These are phyloP conservation scores for Symbiodinium pilosum DNA, from an alignment of 73 alveolate genomes.

Conservation along the genomic window DNA sequence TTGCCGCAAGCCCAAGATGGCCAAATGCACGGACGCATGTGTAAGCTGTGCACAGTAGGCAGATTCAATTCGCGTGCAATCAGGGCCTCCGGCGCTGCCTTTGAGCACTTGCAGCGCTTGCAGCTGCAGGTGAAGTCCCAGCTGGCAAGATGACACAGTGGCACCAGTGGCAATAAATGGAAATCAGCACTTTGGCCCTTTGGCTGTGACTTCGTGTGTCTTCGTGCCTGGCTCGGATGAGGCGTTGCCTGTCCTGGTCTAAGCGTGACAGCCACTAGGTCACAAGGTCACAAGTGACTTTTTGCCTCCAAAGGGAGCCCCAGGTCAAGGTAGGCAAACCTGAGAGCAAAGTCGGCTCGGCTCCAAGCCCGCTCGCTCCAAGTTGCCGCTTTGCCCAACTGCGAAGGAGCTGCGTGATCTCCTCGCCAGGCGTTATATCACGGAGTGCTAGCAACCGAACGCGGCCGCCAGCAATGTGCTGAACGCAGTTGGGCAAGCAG, in stretches of 20 bases:
- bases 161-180: too few species aligned
- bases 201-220: background rate
- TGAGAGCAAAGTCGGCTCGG: background rate
- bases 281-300: background rate
- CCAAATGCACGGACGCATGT: too few species aligned
- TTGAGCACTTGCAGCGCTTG: background rate
- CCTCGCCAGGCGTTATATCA: background rate
- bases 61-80: too few species aligned
- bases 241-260: background rate
- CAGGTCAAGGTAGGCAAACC: background rate
- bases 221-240: background rate
- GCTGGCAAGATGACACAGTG: background rate
- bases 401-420: background rate
- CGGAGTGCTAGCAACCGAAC: background rate
- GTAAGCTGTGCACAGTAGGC: too few species aligned
- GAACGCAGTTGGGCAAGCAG: background rate
- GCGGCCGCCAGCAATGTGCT: background rate
- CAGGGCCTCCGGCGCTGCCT: too few species aligned
- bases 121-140: background rate
- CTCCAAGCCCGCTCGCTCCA: background rate
- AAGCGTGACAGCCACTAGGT: background rate
- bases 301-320: background rate
- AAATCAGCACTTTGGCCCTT: too few species aligned
- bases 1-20: background rate
- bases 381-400: too few species aligned